Conservation (phyloP, 306 rosid species). For the Fragaria ananassa region DNA sequence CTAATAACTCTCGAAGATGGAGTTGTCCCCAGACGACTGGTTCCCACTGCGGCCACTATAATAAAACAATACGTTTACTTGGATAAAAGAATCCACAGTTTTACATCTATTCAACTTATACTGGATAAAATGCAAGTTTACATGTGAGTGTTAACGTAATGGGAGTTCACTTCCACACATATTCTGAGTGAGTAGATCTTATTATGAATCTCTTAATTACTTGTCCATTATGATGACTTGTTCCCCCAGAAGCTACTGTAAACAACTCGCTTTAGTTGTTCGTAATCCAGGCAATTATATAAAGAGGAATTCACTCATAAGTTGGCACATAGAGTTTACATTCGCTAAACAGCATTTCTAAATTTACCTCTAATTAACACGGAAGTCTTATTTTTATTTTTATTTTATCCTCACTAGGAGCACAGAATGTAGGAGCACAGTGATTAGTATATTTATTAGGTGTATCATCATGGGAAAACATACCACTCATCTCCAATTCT, state of each 20-base stretch:
- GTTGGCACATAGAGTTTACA: background rate
- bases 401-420: no score
- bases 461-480: background rate
- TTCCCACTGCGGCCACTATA: background rate
- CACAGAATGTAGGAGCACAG: no score
- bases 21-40: constrained; percentile 10
- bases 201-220: background rate
- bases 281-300: no score
- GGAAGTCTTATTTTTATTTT: no score
- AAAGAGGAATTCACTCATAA: background rate
- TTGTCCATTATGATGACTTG: background rate
- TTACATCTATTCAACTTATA: background rate
- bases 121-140: background rate
- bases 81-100: background rate
- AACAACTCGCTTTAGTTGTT: no score
- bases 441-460: background rate
- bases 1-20: constrained; percentile 23
- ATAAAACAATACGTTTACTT: background rate
- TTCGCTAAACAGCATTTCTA: background rate
- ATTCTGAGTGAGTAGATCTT: background rate
- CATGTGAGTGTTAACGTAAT: background rate
- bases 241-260: background rate
- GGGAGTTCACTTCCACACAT: background rate
- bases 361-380: no score
- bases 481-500: background rate